Evolutionary conservation across 148 eudicot genomes (phyloP).

Genomic region (Cornus florida): DNA sequence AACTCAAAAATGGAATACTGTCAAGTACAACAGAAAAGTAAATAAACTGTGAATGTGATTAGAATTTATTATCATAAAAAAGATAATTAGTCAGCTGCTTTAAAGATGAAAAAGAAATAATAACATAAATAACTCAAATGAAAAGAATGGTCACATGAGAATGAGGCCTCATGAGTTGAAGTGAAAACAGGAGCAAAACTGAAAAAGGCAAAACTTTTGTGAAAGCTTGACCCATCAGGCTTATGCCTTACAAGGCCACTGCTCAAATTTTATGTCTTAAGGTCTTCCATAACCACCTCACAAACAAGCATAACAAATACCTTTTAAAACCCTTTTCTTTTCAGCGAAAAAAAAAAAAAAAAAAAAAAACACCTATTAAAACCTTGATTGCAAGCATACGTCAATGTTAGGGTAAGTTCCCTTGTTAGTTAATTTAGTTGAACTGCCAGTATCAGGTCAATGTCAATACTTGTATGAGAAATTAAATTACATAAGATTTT

Average conservation of each 20-base stretch:
- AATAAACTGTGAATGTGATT: neutral
- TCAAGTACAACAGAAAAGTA: neutral
- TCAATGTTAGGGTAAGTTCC: neutral
- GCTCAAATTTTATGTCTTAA: neutral
- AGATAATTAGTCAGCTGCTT: neutral
- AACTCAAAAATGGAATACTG: neutral
- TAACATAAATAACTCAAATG: neutral
- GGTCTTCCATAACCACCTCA: conserved; percentile 4
- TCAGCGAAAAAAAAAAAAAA: too few relatives aligned
- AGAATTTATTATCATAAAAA: neutral
- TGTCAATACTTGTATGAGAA: neutral
- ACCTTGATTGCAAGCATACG: conserved; percentile 3
- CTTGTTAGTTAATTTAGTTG: neutral
- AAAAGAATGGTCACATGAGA: neutral
- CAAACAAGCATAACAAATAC: neutral
- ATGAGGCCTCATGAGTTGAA: neutral
- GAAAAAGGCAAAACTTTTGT: neutral
- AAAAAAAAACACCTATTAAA: neutral
- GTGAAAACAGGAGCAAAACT: neutral
- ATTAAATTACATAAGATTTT: neutral
- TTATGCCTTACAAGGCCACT: conserved; percentile 7
- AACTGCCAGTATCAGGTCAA: neutral
- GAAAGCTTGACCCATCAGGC: neutral
- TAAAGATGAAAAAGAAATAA: neutral
- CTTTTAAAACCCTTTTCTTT: neutral